Base-by-base conservation (phyloP, 148 eudicot species). In the Oxyria digyna region DNA sequence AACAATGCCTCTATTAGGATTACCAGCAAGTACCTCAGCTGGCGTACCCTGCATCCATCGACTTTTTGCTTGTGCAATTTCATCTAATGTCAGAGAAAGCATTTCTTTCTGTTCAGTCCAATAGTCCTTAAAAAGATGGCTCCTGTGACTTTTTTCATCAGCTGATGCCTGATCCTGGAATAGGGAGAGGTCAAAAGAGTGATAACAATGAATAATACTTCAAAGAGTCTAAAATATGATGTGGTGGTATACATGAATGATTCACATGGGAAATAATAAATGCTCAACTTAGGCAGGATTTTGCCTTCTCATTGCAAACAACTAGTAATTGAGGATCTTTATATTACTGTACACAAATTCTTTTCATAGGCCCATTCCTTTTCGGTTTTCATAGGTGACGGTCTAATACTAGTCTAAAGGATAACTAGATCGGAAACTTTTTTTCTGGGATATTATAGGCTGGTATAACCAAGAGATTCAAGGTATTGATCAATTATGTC, bases 41-140 rank as follows among this genome's bases (percentile, higher is more conserved):
- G 41, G 8, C 41, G 8, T 38, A 4, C 8, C 41, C 41, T 38
- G 41, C 72, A 77, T 90, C 82, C 82, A 78, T 23, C 89, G 92
- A 69, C 83, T 86, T 78, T 79, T 94, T 15, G 97, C 98, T 75
- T 76, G 81, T 2, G 78, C 77, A 71, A 94, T 76, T 74, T 90
- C 98, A 69, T 50, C 87, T 37, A 74, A 59, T 23, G 97, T 74
- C 24, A 94, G 55, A 62, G 84, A 74, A 10, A 86, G 62, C 75
- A 80, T 90, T 38, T 75, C 79, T 72, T 88, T 94, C 46, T 86
- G 82, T 72, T 85, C 87, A n/a, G 78, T 63, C 85, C 89, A 94
- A 69, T 94, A 94, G 75, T 88, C 98, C 81, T 88, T 90, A 74
- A 94, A 94, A 69, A 94, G 92, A 83, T 75, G 83, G 71, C 86